A percentile compares a stretch with the other conserved stretches of the same genome.
Evolutionary conservation across 1,284 basidiomycete genomes (phyloP).

Genomic region (Wallemia hederae): DNA sequence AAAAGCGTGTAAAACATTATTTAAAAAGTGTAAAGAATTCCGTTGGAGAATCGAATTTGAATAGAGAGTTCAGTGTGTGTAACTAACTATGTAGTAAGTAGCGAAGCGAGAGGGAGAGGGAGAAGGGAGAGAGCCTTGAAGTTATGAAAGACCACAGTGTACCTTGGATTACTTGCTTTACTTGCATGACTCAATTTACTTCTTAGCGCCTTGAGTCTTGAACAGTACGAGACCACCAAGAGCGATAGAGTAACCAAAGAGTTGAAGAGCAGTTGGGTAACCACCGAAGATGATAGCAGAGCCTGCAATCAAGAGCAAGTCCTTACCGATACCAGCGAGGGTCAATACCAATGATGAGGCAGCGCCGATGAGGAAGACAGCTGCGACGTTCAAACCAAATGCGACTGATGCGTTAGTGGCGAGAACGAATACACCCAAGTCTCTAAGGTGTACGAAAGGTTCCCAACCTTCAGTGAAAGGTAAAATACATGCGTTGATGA

Average conservation of each 20-base stretch:
- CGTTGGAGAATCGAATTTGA: no score
- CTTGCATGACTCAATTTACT: no score
- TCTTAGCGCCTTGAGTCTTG: slow-evolving; percentile 24
- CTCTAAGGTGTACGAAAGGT: slow-evolving; percentile 46
- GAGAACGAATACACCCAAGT: slow-evolving; percentile 46
- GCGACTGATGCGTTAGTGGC: slow-evolving; percentile 62
- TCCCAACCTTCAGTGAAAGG: slow-evolving; percentile 70
- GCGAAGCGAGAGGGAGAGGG: background rate
- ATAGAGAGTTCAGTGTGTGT: no score
- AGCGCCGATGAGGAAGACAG: slow-evolving; percentile 74
- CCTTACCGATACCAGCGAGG: slow-evolving; percentile 79
- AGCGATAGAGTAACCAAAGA: slow-evolving; percentile 59
- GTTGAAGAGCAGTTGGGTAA: slow-evolving; percentile 48
- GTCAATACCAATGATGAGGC: slow-evolving; percentile 69
- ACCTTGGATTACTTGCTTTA: background rate
- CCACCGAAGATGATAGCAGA: slow-evolving; percentile 60
- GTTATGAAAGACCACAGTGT: background rate
- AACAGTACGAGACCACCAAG: slow-evolving; percentile 49
- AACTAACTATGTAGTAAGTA: no score
- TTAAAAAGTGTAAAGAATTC: no score
- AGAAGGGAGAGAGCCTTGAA: background rate
- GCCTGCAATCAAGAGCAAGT: slow-evolving; percentile 74
- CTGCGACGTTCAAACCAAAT: slow-evolving; percentile 71
- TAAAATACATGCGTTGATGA: slow-evolving; percentile 53
- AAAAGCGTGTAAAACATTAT: background rate